A percentile compares a stretch with the other conserved stretches of the same genome.
Evolutionary conservation across 371 early-diverging fungal genomes (phyloP).

Genomic region (Sporodiniella umbellata): DNA sequence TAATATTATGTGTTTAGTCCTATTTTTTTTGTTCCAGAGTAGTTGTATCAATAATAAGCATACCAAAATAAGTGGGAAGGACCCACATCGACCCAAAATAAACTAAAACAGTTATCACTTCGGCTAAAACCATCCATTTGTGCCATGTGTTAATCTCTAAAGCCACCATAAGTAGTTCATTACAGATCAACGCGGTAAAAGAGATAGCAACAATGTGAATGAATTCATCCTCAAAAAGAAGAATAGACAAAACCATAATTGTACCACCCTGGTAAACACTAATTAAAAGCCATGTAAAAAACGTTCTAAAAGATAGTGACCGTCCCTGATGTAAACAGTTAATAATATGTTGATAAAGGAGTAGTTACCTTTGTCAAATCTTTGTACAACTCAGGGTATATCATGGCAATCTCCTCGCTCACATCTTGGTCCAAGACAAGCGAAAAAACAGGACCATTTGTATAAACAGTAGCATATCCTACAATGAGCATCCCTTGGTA

Average conservation of each 20-base stretch:
- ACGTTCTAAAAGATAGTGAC: conserved; percentile 87
- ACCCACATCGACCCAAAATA: conserved; percentile 89
- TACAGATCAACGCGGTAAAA: conserved; percentile 96
- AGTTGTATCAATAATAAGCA: no score
- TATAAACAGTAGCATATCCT: conserved; percentile 93
- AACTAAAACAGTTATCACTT: conserved; percentile 75
- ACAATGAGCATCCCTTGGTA: conserved; percentile 82
- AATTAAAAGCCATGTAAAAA: conserved; percentile 94
- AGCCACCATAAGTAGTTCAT: conserved; percentile 98
- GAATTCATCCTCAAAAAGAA: conserved; percentile 95
- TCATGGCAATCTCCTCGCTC: conserved; percentile 83
- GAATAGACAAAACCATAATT: conserved; percentile 94
- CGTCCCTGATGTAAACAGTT: conserved; percentile 60
- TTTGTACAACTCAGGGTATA: conserved; percentile 98
- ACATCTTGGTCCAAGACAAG: conserved; percentile 93
- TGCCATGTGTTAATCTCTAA: conserved; percentile 91
- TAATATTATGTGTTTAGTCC: no score
- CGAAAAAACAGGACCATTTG: conserved; percentile 97
- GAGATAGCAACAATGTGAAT: conserved; percentile 95
- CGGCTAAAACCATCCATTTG: conserved; percentile 77
- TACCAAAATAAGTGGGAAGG: conserved; percentile 89
- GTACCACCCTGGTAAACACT: conserved; percentile 97
- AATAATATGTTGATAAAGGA: not conserved
- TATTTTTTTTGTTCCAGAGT: no score
- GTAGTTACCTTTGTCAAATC: conserved; percentile 89